Base-by-base conservation (phyloP, 179 eudicot species). In the Beta macrorhiza region DNA sequence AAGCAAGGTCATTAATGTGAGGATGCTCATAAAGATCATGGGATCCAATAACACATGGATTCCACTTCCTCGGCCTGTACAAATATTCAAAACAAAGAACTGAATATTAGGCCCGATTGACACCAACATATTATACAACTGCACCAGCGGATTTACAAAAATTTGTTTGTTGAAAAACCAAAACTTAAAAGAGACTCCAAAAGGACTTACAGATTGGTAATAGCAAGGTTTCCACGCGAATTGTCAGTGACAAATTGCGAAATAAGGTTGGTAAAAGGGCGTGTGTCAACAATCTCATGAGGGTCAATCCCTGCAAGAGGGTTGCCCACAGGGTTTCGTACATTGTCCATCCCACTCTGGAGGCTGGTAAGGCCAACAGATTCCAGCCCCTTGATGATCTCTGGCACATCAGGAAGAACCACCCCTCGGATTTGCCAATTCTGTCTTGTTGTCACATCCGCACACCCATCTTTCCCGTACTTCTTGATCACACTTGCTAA, bases 281-380 rank as follows among this genome's bases (percentile, higher is more conserved):
- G 88, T 0, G 99, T 96, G 58, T 96, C 99, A 32, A 96, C 93
- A 52, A 96, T 96, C 82, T 96, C 99, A 37, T 84, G 73, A 1
- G 98, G 99, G 74, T 96, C 99, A 79, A 96, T 91, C 5, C 99
- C 99, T 0, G 99, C 99, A 74, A 96, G 87, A 25, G 97, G 95
- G 62, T 94, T 96, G 1, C 99, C 98, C 5, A 96, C 99, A 0
- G 99, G 98, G 81, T 96, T 96, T 75, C 99, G 83, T n/a, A 90
- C 99, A 79, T 91, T 96, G 90, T 96, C 99, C 99, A 96, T 96
- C 0, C 99, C 99, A 76, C 99, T 96, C 84, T 96, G 99, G 57
- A 96, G 84, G 86, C 98, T 92, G 3, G 96, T 96, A 72, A 96
- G 85, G 16, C 98, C 99, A 44, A 94, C 99, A 8, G 86, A 80